Percentiles rank a stretch among this genome's conserved stretches.
These are phyloP conservation scores for Globisporangium spiculum DNA, from an alignment of 352 stramenopile species.

Conservation along the genomic window DNA sequence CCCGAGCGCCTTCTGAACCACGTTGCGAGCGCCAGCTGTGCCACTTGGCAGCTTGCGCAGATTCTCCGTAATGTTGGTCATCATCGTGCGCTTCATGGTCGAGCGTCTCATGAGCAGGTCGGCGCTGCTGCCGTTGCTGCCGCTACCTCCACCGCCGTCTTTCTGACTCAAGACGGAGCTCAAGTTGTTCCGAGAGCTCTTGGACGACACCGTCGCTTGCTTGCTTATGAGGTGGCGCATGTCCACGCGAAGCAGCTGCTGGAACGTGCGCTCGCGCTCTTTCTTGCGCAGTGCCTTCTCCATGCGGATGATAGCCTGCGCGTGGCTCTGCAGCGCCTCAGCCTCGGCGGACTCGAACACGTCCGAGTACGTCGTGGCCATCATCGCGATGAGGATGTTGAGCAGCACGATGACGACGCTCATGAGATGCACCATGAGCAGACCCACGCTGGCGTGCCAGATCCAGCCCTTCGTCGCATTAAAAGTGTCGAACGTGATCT, in stretches of 20 bases:
- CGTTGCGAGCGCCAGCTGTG: slow-evolving; percentile 11
- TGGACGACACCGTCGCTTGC: slow-evolving; percentile 14
- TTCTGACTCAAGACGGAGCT: slow-evolving; percentile 14
- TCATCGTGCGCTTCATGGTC: slow-evolving; percentile 30
- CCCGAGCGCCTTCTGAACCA: slow-evolving; percentile 9
- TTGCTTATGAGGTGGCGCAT: slow-evolving; percentile 18
- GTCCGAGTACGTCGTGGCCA: slow-evolving; percentile 28
- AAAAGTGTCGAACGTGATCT: slow-evolving; percentile 33
- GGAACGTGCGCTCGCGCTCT: slow-evolving; percentile 9
- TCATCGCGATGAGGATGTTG: slow-evolving; percentile 43
- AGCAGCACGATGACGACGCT: slow-evolving; percentile 29
- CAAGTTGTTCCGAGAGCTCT: slow-evolving; percentile 11
- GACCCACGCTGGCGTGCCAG: slow-evolving; percentile 14
- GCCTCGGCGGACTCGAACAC: slow-evolving; percentile 20
- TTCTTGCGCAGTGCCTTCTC: slow-evolving; percentile 13
- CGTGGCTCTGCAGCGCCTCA: slow-evolving; percentile 18
- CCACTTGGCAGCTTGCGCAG: slow-evolving; percentile 23
- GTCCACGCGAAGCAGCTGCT: slow-evolving; percentile 13
- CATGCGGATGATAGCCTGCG: slow-evolving; percentile 23
- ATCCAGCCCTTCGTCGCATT: slow-evolving; percentile 5
- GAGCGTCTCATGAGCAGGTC: slow-evolving; percentile 22
- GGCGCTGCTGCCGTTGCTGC: slow-evolving; percentile 9
- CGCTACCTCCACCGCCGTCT: neutral
- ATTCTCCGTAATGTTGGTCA: slow-evolving; percentile 23
- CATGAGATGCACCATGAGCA: slow-evolving; percentile 24